phyloP scores from a whole-genome alignment of 2,329 filamentous ascomycete genomes.

The Penicillium decumbens region DNA sequence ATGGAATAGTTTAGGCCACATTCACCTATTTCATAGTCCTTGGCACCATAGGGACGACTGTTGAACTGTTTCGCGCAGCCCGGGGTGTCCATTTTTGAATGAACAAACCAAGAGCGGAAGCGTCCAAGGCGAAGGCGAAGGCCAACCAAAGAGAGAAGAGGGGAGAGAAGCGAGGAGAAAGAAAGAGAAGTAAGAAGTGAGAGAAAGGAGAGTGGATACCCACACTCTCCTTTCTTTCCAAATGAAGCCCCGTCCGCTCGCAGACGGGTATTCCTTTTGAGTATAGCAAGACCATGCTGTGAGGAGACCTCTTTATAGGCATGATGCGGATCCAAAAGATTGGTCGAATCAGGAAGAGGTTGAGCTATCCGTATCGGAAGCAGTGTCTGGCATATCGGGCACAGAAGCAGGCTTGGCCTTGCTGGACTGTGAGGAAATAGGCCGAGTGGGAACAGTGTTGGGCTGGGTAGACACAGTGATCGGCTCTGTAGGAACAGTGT shows the following conservation, averaged over 20 bases:
- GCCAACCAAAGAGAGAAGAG: too few relatives aligned
- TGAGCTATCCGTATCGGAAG: slow-evolving; percentile 26
- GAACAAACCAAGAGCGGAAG: too few relatives aligned
- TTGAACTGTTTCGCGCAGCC: too few relatives aligned
- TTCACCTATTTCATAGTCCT: too few relatives aligned
- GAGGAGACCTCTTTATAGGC: background rate
- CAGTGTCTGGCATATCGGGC: slow-evolving; percentile 21
- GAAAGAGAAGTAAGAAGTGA: too few relatives aligned
- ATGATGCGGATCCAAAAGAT: background rate
- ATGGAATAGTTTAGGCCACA: too few relatives aligned
- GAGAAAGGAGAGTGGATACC: background rate
- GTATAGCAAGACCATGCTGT: background rate
- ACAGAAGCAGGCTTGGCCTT: slow-evolving; percentile 7
- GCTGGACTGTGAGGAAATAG: slow-evolving; percentile 7
- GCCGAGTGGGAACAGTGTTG: slow-evolving; percentile 28
- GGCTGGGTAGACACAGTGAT: slow-evolving; percentile 19
- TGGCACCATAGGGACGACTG: too few relatives aligned
- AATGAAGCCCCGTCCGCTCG: background rate
- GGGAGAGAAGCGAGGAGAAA: too few relatives aligned
- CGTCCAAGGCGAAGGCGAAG: too few relatives aligned
- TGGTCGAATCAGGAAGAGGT: slow-evolving; percentile 2
- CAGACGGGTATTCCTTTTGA: background rate
- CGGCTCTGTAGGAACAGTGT: slow-evolving; percentile 28
- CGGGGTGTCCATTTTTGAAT: too few relatives aligned
- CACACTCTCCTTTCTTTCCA: background rate